Evolutionary conservation across 208 protist species (phyloP), one percentile per base, ranked within the genome.

Genomic region (Crithidia thermophila): DNA sequence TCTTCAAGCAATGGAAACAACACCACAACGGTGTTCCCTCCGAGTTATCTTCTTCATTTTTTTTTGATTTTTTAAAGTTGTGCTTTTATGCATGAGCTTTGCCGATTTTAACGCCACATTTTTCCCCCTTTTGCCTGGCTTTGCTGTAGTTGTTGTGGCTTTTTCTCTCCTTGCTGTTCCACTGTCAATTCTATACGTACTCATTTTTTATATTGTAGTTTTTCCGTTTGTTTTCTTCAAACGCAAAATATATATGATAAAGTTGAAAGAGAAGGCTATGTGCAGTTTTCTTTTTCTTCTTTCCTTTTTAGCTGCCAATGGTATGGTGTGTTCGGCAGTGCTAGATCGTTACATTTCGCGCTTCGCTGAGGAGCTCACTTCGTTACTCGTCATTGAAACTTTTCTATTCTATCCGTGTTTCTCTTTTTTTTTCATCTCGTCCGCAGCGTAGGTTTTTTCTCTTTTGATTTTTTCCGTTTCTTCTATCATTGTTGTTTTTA

Each of bases 31-130:
- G n/a, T n/a, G n/a, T n/a, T n/a, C n/a, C n/a, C n/a, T n/a, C n/a
- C n/a, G n/a, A n/a, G 53, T 76, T 43, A 25, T 49, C 18, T 46
- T 71, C 49, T 28, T 58, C 50, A 30, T 56, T 59, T 66, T 10
- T 30, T 51, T 18, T 57, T 68, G 16, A 67, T n/a, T n/a, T n/a
- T n/a, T n/a, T n/a, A n/a, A n/a, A n/a, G n/a, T n/a, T n/a, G n/a
- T n/a, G n/a, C n/a, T n/a, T n/a, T n/a, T n/a, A n/a, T n/a, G n/a
- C n/a, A n/a, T n/a, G n/a, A n/a, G n/a, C n/a, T n/a, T n/a, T n/a
- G n/a, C n/a, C n/a, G n/a, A n/a, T n/a, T n/a, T n/a, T n/a, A n/a
- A n/a, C n/a, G n/a, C n/a, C n/a, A n/a, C n/a, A n/a, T n/a, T n/a
- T n/a, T n/a, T n/a, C n/a, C n/a, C n/a, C n/a, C n/a, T n/a, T n/a